Evolutionary conservation across 805 yeast genomes (phyloP).

Genomic region (Scheffersomyces amazonensis): DNA sequence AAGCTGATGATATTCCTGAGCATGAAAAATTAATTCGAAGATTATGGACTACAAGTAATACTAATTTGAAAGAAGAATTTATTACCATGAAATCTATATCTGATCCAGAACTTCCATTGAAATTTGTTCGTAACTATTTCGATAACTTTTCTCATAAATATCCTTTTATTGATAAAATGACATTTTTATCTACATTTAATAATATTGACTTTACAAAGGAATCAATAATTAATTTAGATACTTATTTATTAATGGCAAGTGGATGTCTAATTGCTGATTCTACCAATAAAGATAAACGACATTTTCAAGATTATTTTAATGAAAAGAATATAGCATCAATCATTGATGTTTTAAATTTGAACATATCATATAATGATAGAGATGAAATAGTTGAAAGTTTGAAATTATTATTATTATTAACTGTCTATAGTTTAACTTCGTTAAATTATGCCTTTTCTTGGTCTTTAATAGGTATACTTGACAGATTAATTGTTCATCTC

Average conservation of each 20-base stretch:
- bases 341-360: slow-evolving; percentile 31
- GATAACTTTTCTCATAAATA: slow-evolving; percentile 33
- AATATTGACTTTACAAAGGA: slow-evolving; percentile 31
- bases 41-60: background rate
- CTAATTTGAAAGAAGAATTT: slow-evolving; percentile 25
- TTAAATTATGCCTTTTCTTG: slow-evolving; percentile 28
- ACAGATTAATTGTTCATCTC: slow-evolving; percentile 21
- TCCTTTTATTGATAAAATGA: slow-evolving; percentile 28
- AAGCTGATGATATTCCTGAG: slow-evolving; percentile 1
- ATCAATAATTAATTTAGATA: slow-evolving; percentile 34
- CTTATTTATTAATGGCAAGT: slow-evolving; percentile 35
- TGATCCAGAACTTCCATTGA: slow-evolving; percentile 25
- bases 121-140: slow-evolving; percentile 32
- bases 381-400: slow-evolving; percentile 16
- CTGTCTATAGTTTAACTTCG: slow-evolving; percentile 27
- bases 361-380: slow-evolving; percentile 14
- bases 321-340: slow-evolving; percentile 29
- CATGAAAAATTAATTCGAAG: slow-evolving; percentile 1
- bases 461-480: slow-evolving; percentile 33
- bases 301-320: slow-evolving; percentile 26
- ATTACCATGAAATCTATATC: slow-evolving; percentile 32
- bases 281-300: slow-evolving; percentile 11
- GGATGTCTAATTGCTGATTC: slow-evolving; percentile 38
- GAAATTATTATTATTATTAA: slow-evolving; percentile 27
- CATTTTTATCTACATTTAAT: slow-evolving; percentile 18